phyloP scores from a whole-genome alignment of 2,329 filamentous ascomycete genomes.

The Ceratocystis destructans region DNA sequence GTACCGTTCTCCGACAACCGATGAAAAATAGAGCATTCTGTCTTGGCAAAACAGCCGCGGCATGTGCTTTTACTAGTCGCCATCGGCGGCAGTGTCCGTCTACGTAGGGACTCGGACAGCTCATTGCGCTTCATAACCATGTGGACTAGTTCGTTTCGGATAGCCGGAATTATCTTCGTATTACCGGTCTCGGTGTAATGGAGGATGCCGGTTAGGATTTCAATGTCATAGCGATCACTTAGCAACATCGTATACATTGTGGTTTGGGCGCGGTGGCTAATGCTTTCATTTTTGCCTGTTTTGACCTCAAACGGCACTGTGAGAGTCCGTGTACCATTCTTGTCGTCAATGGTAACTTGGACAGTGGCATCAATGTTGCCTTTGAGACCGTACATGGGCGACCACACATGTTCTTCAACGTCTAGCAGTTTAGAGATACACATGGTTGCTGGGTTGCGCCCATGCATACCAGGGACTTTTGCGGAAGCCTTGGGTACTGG shows the following conservation, averaged over 20 bases:
- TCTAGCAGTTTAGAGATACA: slow-evolving; percentile 88
- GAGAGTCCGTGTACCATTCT: slow-evolving; percentile 50
- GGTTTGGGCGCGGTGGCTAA: slow-evolving; percentile 81
- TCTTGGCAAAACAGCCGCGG: slow-evolving; percentile 78
- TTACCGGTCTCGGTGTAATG: slow-evolving; percentile 92
- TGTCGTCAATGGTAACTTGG: slow-evolving; percentile 67
- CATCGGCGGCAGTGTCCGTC: slow-evolving; percentile 75
- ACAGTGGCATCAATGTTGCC: slow-evolving; percentile 97
- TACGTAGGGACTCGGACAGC: slow-evolving; percentile 69
- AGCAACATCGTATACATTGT: slow-evolving; percentile 85
- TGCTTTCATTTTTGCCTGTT: slow-evolving; percentile 72
- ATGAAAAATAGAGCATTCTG: slow-evolving; percentile 85
- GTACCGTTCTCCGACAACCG: slow-evolving; percentile 75
- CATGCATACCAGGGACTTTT: slow-evolving; percentile 57
- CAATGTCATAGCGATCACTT: slow-evolving; percentile 87
- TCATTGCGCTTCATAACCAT: slow-evolving; percentile 96
- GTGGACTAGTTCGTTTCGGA: slow-evolving; percentile 78
- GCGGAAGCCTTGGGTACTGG: slow-evolving; percentile 55
- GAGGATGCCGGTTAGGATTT: slow-evolving; percentile 77
- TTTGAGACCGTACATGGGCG: slow-evolving; percentile 91
- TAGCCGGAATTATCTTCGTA: slow-evolving; percentile 69
- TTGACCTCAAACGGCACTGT: slow-evolving; percentile 93
- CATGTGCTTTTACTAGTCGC: slow-evolving; percentile 70
- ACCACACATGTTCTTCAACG: slow-evolving; percentile 97
- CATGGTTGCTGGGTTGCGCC: slow-evolving; percentile 62